A percentile compares a stretch with the other conserved stretches of the same genome.
These are phyloP conservation scores for Chlamydomonas incerta DNA, from an alignment of 139 green algal genomes.

Conservation along the genomic window DNA sequence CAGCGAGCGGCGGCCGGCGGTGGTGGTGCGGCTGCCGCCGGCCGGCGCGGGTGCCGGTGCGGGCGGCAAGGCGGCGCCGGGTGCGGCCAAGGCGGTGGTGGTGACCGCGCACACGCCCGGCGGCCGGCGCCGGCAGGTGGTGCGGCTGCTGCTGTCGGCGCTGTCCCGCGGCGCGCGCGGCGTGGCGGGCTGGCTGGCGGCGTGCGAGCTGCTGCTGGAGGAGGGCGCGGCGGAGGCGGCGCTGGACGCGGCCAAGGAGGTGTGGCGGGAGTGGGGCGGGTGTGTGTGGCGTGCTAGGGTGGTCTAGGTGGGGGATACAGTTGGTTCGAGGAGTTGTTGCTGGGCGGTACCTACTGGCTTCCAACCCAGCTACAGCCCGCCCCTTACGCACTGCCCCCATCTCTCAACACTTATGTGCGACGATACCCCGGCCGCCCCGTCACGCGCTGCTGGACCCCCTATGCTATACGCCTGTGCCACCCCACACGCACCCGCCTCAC, in stretches of 20 bases:
- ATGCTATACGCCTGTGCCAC: no score
- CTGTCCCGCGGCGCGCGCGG: conserved; percentile 33
- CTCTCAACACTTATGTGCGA: no score
- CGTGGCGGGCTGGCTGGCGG: conserved; percentile 52
- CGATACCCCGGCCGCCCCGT: no score
- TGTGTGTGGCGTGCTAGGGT: not conserved
- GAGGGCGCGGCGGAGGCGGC: conserved; percentile 53
- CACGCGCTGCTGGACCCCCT: no score
- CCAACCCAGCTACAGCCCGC: no score
- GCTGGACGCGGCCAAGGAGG: conserved; percentile 66
- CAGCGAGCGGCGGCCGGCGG: not conserved
- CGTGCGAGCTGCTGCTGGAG: conserved; percentile 60
- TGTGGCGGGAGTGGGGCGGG: not conserved
- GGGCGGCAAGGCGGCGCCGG: not conserved
- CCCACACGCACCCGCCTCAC: no score
- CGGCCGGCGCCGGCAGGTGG: conserved; percentile 8
- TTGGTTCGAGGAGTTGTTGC: not conserved
- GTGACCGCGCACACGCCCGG: no score
- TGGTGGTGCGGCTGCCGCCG: conserved; percentile 20
- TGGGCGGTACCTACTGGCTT: no score
- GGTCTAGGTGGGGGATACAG: not conserved
- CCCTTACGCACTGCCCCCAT: no score
- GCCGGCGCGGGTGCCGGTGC: not conserved
- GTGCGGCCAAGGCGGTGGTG: not conserved
- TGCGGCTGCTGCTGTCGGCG: conserved; percentile 34